A percentile compares a stretch with the other conserved stretches of the same genome.
phyloP scores from a whole-genome alignment of 371 early-diverging fungal genomes.

The Mucor circinelloides region DNA sequence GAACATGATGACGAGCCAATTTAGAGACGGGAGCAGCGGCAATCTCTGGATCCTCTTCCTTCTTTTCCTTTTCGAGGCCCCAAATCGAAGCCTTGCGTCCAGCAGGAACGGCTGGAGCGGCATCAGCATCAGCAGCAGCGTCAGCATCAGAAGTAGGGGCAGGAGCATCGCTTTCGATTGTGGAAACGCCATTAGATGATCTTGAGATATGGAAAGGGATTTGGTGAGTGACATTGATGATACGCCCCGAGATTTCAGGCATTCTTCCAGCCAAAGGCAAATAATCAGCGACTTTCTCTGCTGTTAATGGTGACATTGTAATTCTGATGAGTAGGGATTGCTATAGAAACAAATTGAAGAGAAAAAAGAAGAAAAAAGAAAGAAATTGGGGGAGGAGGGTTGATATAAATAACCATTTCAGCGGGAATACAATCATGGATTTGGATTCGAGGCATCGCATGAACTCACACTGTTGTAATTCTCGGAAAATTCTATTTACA shows the following conservation, averaged over 20 bases:
- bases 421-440: neutral
- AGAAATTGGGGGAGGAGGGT: neutral
- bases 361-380: neutral
- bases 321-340: neutral
- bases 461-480: conserved; percentile 1
- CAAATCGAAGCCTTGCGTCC: neutral
- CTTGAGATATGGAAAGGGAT: conserved; percentile 35
- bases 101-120: conserved; percentile 12
- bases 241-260: conserved; percentile 36
- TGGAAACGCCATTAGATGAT: conserved; percentile 10
- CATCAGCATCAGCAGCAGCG: neutral
- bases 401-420: neutral
- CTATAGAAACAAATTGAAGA: neutral
- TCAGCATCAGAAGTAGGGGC: conserved; percentile 12
- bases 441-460: conserved; percentile 1
- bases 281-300: conserved; percentile 33
- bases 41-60: conserved; percentile 20
- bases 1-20: conserved; percentile 31
- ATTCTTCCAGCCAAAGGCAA: conserved; percentile 29
- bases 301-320: conserved; percentile 12
- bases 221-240: conserved; percentile 40
- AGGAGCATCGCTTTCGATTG: conserved; percentile 4
- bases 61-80: neutral
- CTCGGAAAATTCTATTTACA: conserved; percentile 1
- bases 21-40: conserved; percentile 33